A percentile compares a stretch with the other conserved stretches of the same genome.
phyloP scores from a whole-genome alignment of 177 flowering plant genomes.

The Vitis hybrid region DNA sequence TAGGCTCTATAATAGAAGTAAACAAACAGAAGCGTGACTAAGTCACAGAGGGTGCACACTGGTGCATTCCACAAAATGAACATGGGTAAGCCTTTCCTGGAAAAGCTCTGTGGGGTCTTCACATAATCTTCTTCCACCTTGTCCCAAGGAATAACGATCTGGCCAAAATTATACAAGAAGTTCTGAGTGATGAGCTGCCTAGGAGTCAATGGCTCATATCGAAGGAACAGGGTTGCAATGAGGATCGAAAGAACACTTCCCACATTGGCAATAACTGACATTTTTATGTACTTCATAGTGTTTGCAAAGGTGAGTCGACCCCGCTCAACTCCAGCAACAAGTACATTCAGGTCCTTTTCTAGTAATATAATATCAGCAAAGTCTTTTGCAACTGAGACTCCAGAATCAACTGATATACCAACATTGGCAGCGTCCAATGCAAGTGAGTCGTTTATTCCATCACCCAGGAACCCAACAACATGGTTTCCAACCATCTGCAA shows the following conservation, averaged over 20 bases:
- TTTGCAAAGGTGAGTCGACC: slow-evolving; percentile 71
- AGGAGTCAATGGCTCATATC: slow-evolving; percentile 67
- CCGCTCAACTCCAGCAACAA: slow-evolving; percentile 64
- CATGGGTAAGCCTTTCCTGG: slow-evolving; percentile 44
- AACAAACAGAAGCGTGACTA: slow-evolving; percentile 45
- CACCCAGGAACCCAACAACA: slow-evolving; percentile 76
- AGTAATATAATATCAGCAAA: slow-evolving; percentile 69
- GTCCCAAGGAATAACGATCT: slow-evolving; percentile 83
- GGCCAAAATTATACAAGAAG: slow-evolving; percentile 62
- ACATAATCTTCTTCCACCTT: slow-evolving; percentile 66
- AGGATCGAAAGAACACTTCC: slow-evolving; percentile 64
- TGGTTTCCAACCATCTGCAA: slow-evolving; percentile 56
- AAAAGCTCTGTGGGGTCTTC: slow-evolving; percentile 58
- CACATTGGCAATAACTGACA: slow-evolving; percentile 65
- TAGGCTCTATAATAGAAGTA: slow-evolving; percentile 42
- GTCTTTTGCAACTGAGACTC: slow-evolving; percentile 76
- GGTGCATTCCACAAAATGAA: slow-evolving; percentile 80
- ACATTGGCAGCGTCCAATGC: slow-evolving; percentile 74
- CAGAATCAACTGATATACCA: slow-evolving; percentile 78
- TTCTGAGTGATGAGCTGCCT: slow-evolving; percentile 70
- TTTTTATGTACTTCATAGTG: slow-evolving; percentile 75
- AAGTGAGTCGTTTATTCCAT: slow-evolving; percentile 71
- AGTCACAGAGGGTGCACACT: slow-evolving; percentile 58
- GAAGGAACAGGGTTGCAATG: slow-evolving; percentile 43
- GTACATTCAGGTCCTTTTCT: slow-evolving; percentile 75